Evolutionary conservation across 176 grass and related monocot genomes (phyloP).

Genomic region (Triticum dicoccoides): DNA sequence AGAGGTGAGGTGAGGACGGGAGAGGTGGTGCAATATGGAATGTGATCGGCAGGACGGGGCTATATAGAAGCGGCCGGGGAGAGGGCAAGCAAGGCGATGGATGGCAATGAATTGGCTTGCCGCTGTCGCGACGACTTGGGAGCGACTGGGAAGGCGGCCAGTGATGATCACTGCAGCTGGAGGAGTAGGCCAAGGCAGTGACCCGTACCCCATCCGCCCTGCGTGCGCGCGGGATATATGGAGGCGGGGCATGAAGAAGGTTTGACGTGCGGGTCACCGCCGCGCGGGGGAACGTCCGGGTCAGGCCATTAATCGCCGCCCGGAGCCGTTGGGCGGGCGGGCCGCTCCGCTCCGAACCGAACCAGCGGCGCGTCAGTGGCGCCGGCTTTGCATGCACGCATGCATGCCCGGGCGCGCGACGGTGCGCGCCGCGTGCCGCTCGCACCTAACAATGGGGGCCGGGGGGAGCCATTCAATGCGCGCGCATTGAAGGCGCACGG

Average conservation of each 20-base stretch:
- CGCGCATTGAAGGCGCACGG: background rate
- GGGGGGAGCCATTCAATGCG: background rate
- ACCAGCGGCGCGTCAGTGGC: conserved; percentile 8
- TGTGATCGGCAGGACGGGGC: background rate
- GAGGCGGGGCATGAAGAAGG: background rate
- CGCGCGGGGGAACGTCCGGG: conserved; percentile 21
- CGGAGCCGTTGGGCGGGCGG: conserved; percentile 45
- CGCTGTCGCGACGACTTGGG: conserved; percentile 1
- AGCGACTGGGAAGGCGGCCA: background rate
- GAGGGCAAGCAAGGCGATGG: background rate
- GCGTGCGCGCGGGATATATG: background rate
- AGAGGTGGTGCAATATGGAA: background rate
- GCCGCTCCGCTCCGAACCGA: background rate
- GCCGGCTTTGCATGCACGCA: no score
- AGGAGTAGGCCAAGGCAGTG: no score
- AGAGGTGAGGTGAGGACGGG: background rate
- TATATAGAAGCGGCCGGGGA: conserved; percentile 26
- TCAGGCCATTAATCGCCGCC: conserved; percentile 69
- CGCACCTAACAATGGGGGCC: background rate
- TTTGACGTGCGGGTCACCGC: background rate
- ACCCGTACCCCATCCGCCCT: background rate
- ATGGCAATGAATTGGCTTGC: conserved; percentile 54
- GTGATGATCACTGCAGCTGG: background rate
- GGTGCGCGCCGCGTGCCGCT: background rate
- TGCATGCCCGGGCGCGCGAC: no score